These are phyloP conservation scores for Ophiognomonia clavigignenti-juglandacearum DNA, from an alignment of 2,329 filamentous ascomycete genomes.

Conservation along the genomic window DNA sequence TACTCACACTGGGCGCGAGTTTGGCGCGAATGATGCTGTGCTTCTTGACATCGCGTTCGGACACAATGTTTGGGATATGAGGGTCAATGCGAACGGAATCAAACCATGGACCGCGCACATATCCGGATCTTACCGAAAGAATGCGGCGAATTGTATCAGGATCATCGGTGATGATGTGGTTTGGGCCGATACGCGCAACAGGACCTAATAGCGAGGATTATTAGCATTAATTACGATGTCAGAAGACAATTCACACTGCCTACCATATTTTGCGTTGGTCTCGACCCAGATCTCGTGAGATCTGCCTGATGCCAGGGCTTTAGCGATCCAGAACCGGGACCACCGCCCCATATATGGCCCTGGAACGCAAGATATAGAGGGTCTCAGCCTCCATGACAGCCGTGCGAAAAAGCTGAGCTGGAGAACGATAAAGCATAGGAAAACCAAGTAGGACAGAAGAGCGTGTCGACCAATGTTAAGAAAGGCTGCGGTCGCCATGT, in stretches of 20 bases:
- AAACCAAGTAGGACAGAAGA: neutral
- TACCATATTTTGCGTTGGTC: neutral
- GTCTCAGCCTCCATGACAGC: neutral
- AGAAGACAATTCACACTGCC: no score
- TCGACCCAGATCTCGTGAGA: neutral
- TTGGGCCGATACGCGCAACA: neutral
- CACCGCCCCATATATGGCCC: neutral
- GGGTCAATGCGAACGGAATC: neutral
- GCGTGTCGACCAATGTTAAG: neutral
- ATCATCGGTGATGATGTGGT: neutral
- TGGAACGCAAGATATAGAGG: neutral
- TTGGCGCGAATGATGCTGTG: neutral
- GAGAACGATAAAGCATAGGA: neutral
- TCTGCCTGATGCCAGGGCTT: neutral
- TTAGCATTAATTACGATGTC: neutral
- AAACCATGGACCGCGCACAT: neutral
- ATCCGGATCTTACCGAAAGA: neutral
- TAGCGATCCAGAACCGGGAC: neutral
- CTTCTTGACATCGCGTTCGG: neutral
- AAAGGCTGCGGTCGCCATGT: neutral
- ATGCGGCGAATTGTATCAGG: neutral
- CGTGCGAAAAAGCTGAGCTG: neutral
- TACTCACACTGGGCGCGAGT: neutral
- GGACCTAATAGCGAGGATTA: neutral
- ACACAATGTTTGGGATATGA: neutral